Base-by-base conservation (phyloP, 345 rosid genomes). In the Citrus mangshanensis region DNA sequence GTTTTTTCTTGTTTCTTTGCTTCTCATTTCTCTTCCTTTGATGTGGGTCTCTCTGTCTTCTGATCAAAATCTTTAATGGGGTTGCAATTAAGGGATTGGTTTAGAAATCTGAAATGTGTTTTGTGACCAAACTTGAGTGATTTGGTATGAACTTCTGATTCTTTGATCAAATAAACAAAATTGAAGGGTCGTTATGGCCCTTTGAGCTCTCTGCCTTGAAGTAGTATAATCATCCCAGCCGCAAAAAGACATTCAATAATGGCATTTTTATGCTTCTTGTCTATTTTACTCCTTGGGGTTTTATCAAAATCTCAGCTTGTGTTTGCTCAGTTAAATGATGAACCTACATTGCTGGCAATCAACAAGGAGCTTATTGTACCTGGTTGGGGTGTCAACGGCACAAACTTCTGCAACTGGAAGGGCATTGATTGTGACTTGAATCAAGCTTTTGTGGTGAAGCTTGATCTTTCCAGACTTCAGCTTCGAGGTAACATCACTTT, bases 401-500 rank as follows among this genome's bases (percentile, higher is more conserved):
- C 95, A 25, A 81, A 86, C 65, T 93, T 84, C 86, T 96, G 99
- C 88, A 82, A 76, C 40, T 95, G 99, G 99, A 83, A 49, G 63
- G 94, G 97, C 79, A 81, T 96, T 78, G 65, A 55, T 72, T 96
- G 99, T 81, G 88, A 82, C 75, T 86, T 77, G 68, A 90, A 90
- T 73, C 89, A 84, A 78, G 91, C 97, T 0, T 80, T 89, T 74
- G 94, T 96, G 49, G 95, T 89, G 73, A 82, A 77, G 82, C 95
- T 96, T 82, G 82, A 90, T 81, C 95, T 95, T 86, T 89, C 99
- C 60, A 83, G 89, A 81, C 93, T 84, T 84, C 86, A 84, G 77
- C 99, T 96, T 81, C 78, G 81, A 89, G 99, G 98, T 89, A 91
- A 92, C 79, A 77, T 86, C 63, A 80, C 89, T 84, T 60, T 89